Evolutionary conservation across 331 rosid species (phyloP).

Genomic region (Spiraea crenata): DNA sequence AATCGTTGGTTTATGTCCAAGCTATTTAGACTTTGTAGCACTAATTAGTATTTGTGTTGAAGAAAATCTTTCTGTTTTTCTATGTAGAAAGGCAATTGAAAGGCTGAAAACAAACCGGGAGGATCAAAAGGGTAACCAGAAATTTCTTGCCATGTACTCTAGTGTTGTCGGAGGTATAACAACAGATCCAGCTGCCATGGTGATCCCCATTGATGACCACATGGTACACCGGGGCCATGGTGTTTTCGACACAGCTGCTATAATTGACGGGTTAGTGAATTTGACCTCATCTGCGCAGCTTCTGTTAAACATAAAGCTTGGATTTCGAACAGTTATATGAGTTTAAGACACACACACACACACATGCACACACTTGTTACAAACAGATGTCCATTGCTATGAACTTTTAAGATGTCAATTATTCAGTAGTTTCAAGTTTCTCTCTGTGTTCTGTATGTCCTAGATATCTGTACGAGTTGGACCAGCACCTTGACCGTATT

Average conservation of each 20-base stretch:
- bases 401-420: neutral
- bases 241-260: conserved; percentile 92
- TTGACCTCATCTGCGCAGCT: neutral
- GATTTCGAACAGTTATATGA: neutral
- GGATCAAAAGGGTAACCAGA: conserved; percentile 49
- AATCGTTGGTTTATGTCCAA: neutral
- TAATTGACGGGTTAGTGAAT: conserved; percentile 71
- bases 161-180: conserved; percentile 82
- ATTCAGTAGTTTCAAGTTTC: neutral
- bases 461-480: conserved; percentile 79
- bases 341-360: neutral
- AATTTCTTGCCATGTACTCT: conserved; percentile 87
- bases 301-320: neutral
- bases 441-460: conserved; percentile 21
- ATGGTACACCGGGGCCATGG: conserved; percentile 97
- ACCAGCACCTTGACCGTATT: conserved; percentile 84
- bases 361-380: neutral
- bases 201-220: conserved; percentile 90
- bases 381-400: neutral
- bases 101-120: conserved; percentile 50
- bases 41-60: neutral
- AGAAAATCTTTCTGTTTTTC: neutral
- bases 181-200: conserved; percentile 80
- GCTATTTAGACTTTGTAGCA: neutral
- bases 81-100: conserved; percentile 49